Evolutionary conservation across 805 yeast genomes (phyloP), one percentile per base, ranked within the genome.

Genomic region (Millerozyma acaciae): DNA sequence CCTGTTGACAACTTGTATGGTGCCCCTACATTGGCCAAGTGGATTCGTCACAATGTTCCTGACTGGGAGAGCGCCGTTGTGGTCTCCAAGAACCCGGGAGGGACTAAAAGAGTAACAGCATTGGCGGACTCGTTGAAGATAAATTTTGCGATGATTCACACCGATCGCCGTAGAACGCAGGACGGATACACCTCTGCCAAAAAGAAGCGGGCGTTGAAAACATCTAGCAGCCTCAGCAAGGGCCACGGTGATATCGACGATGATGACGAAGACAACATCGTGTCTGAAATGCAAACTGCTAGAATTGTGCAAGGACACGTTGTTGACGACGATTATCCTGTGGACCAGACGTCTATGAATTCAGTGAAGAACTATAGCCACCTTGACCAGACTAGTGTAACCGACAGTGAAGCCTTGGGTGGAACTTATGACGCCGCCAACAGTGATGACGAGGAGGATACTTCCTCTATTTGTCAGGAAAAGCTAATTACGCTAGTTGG

Each of bases 11-110:
- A 93, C 60, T 67, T 93, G 39, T 88, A 87, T 52, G 97, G 97
- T 17, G 96, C 95, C 2, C 98, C 98, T 30, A 85, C 96, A 25
- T 73, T 93, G 47, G 97, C 96, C 18, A 76, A 85, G 48, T 93
- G 98, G 98, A 90, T 93, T 50, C 79, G 84, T 48, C 93, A 84
- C 57, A 84, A 93, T 51, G 82, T 93, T 30, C 79, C 80, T 22
- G 87, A 90, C 53, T 87, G 85, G 70, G 70, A 77, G 48, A 80
- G 81, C 40, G 90, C 96, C 2, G 98, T 94, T 16, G 95, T 93
- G 34, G 98, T 93, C 8, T 88, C 97, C n/a, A 93, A 93, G 58
- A 93, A 93, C 62, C 97, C 99, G 14, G 99, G 98, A 43, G 98
- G 98, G 36, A 89, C 99, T 14, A 93, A 93, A 59, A 76, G 98